Evolutionary conservation across 2,329 filamentous ascomycete genomes (phyloP).

Genomic region (Botrytis cinerea): DNA sequence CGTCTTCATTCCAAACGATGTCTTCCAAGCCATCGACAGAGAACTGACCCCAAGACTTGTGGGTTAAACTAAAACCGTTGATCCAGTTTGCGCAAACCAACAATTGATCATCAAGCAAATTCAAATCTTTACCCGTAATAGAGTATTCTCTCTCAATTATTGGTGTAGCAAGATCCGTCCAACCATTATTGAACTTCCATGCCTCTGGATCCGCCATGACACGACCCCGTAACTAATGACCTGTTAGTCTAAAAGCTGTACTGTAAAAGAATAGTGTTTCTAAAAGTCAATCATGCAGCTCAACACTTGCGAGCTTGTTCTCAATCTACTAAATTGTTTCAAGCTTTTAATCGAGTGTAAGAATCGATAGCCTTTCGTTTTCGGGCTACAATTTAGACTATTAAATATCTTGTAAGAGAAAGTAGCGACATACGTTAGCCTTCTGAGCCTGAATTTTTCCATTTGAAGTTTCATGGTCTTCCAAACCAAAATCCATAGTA

Average conservation of each 20-base stretch:
- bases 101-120: background rate
- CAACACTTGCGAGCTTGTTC: too few relatives aligned
- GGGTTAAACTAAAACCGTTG: constrained; percentile 8
- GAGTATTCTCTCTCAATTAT: background rate
- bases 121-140: constrained; percentile 1
- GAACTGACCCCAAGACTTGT: constrained; percentile 16
- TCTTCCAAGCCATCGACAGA: background rate
- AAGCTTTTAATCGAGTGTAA: too few relatives aligned
- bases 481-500: background rate
- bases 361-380: too few relatives aligned
- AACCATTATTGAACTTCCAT: background rate
- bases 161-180: background rate
- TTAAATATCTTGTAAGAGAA: background rate
- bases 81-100: constrained; percentile 10
- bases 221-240: constrained; percentile 10
- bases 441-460: background rate
- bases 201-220: constrained; percentile 12
- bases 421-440: background rate
- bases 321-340: too few relatives aligned
- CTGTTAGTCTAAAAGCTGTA: background rate
- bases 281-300: too few relatives aligned
- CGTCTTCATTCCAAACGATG: constrained; percentile 17
- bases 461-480: background rate
- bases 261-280: too few relatives aligned
- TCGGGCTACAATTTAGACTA: too few relatives aligned